These are phyloP conservation scores for Clitopilus passeckerianus DNA, from an alignment of 768 basidiomycete species.

Conservation along the genomic window DNA sequence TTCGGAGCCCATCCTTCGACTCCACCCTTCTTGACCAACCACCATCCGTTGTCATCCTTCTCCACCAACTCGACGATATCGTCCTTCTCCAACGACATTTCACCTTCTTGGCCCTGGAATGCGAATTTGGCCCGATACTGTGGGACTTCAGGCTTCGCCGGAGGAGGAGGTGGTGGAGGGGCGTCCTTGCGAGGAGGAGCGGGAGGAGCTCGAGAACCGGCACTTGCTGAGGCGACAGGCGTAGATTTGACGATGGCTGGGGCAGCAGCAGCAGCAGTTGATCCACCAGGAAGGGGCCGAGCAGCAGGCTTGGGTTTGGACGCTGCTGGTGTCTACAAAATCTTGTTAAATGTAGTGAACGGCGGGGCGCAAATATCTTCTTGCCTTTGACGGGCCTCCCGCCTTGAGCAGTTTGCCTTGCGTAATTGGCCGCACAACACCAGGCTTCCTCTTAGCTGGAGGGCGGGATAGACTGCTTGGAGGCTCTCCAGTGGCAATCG, in stretches of 20 bases:
- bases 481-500: constrained; percentile 85
- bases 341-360: neutral
- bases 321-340: constrained; percentile 5
- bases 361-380: constrained; percentile 8
- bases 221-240: constrained; percentile 22
- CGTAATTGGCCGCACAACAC: constrained; percentile 80
- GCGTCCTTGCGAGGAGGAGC: constrained; percentile 32
- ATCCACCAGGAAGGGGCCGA: constrained; percentile 59
- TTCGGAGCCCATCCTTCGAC: constrained; percentile 94
- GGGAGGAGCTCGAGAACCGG: constrained; percentile 22
- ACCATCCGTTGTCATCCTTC: constrained; percentile 97
- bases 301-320: constrained; percentile 55
- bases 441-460: constrained; percentile 82
- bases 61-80: constrained; percentile 89
- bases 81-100: constrained; percentile 86
- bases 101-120: constrained; percentile 92
- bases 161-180: constrained; percentile 51
- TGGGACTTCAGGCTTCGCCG: constrained; percentile 61
- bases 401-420: constrained; percentile 75
- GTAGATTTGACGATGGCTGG: constrained; percentile 22
- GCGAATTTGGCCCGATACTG: constrained; percentile 85
- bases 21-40: constrained; percentile 84
- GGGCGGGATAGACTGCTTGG: constrained; percentile 78
- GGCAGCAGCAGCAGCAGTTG: constrained; percentile 30
- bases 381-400: constrained; percentile 67